Percentiles rank a stretch among this genome's conserved stretches.
These are phyloP conservation scores for Diaporthe nobilis DNA, from an alignment of 2,329 filamentous ascomycete genomes.

Conservation along the genomic window DNA sequence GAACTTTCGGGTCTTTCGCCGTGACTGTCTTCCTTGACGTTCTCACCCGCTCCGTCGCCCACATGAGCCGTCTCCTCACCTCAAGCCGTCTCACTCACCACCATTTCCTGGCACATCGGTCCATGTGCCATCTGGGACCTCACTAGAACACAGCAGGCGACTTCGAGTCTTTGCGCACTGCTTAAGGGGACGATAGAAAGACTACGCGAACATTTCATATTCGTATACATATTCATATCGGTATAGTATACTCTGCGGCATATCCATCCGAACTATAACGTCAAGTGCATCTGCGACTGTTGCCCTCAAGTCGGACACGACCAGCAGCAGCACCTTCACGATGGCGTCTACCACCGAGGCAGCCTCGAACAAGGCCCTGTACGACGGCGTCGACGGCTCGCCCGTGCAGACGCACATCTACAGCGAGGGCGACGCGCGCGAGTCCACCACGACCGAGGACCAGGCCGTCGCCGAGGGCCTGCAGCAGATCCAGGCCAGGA, in stretches of 20 bases:
- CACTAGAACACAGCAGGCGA: constrained; percentile 69
- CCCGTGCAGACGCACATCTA: constrained; percentile 48
- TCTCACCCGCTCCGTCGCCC: not conserved
- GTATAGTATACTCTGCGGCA: not conserved
- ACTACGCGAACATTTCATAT: constrained; percentile 53
- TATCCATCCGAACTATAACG: not conserved
- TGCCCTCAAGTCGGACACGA: not conserved
- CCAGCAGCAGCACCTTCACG: not conserved
- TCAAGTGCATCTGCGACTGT: not conserved
- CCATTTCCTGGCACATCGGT: constrained; percentile 53
- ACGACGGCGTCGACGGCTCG: constrained; percentile 45
- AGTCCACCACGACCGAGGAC: constrained; percentile 44
- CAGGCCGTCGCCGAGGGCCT: constrained; percentile 66
- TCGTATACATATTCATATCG: not conserved
- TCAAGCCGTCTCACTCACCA: constrained; percentile 37
- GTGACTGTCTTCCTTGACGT: not conserved
- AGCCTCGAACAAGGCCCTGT: constrained; percentile 48
- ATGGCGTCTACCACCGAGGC: constrained; percentile 40
- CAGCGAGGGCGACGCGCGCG: constrained; percentile 39
- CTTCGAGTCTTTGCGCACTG: constrained; percentile 78
- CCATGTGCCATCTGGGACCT: constrained; percentile 58
- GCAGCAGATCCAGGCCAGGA: constrained; percentile 67
- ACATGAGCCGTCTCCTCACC: constrained; percentile 17
- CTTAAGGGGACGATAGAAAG: constrained; percentile 70
- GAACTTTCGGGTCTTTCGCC: not conserved